Conservation (phyloP, 805 yeast species). For the Saccharomycopsis fodiens region DNA sequence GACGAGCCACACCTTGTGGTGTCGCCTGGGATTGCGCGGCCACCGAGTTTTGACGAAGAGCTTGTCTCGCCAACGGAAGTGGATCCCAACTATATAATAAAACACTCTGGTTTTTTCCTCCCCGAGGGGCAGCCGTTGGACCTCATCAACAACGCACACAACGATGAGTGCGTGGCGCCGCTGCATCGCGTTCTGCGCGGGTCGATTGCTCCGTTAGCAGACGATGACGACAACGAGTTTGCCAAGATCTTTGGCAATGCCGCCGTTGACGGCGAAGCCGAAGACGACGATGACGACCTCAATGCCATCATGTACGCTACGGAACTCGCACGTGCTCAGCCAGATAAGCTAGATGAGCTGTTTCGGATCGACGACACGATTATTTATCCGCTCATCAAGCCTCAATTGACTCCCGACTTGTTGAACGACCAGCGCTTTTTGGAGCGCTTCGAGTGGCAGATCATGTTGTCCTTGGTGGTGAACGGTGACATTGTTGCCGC, state of each 20-base stretch:
- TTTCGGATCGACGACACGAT: conserved; percentile 40
- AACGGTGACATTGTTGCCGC: conserved; percentile 92
- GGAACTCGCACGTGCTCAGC: conserved; percentile 31
- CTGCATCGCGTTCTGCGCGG: neutral
- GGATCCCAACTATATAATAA: neutral
- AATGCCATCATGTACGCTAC: conserved; percentile 20
- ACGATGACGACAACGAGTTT: conserved; percentile 17
- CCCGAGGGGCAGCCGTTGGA: neutral
- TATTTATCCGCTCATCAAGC: conserved; percentile 21
- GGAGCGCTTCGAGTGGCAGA: conserved; percentile 93
- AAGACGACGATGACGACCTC: conserved; percentile 28
- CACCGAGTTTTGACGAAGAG: neutral
- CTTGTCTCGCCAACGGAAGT: neutral
- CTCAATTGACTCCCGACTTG: conserved; percentile 22
- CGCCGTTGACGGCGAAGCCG: conserved; percentile 24
- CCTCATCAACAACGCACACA: neutral
- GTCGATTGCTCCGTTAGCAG: conserved; percentile 1
- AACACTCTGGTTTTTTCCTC: neutral
- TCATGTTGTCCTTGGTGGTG: conserved; percentile 81
- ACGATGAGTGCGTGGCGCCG: neutral
- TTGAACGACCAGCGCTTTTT: conserved; percentile 35
- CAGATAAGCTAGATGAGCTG: conserved; percentile 32
- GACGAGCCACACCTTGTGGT: neutral
- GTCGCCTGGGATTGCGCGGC: neutral
- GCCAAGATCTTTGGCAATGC: conserved; percentile 22